Percentiles rank a stretch among this genome's conserved stretches.
Conservation (phyloP, 345 rosid genomes). For the Anacardium occidentale region DNA sequence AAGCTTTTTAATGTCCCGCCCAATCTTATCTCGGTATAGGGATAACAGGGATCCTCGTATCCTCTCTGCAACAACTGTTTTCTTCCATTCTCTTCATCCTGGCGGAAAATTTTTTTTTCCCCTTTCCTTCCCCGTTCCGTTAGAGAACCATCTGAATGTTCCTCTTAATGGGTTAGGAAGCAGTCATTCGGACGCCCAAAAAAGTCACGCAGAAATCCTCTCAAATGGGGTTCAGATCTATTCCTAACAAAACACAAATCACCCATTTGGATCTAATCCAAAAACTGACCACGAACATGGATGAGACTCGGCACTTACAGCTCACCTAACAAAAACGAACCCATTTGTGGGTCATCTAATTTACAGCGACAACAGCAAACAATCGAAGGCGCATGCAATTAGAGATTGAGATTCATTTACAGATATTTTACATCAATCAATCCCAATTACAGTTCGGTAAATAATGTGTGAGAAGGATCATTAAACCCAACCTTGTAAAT, state of each 20-base stretch:
- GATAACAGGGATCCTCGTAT: too few species aligned
- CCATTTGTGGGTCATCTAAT: constrained; percentile 16
- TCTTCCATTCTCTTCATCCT: too few species aligned
- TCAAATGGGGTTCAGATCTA: constrained; percentile 1
- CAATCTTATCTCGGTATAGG: too few species aligned
- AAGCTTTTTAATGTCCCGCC: too few species aligned
- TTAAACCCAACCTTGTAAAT: too few species aligned
- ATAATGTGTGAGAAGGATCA: too few species aligned
- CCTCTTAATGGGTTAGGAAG: not conserved
- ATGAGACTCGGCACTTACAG: not conserved
- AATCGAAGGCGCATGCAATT: not conserved
- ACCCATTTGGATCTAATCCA: constrained; percentile 17
- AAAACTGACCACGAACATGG: not conserved
- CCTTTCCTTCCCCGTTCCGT: too few species aligned
- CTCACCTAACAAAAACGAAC: not conserved
- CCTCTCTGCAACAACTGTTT: too few species aligned
- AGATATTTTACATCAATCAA: not conserved
- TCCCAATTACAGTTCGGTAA: not conserved
- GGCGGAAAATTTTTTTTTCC: too few species aligned
- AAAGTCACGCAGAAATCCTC: constrained; percentile 5
- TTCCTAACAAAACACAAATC: constrained; percentile 2
- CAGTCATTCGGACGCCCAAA: not conserved
- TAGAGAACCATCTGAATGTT: too few species aligned
- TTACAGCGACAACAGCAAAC: not conserved
- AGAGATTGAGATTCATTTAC: not conserved